Conservation (phyloP, 2,329 filamentous ascomycete species). For the Graphilbum fragrans region DNA sequence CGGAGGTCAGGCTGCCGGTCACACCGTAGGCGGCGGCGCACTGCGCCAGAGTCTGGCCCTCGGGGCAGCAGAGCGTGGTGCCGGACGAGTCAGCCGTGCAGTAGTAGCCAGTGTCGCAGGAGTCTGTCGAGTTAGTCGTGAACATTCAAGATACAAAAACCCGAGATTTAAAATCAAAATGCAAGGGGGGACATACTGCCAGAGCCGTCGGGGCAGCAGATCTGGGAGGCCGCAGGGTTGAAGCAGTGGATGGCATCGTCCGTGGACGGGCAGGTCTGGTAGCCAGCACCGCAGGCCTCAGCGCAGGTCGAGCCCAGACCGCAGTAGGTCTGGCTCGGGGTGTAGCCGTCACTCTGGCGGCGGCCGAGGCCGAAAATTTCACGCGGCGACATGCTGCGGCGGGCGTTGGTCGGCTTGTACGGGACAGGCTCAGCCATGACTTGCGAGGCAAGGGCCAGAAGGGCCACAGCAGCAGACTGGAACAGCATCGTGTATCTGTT, state of each 20-base stretch:
- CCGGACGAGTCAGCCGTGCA: constrained; percentile 37
- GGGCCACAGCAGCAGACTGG: constrained; percentile 29
- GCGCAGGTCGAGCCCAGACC: constrained; percentile 37
- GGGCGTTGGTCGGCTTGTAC: constrained; percentile 18
- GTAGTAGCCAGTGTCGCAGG: constrained; percentile 49
- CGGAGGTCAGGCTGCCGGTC: constrained; percentile 34
- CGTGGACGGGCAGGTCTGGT: constrained; percentile 34
- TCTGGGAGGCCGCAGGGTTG: constrained; percentile 36
- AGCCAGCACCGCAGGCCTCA: constrained; percentile 40
- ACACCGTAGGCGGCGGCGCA: constrained; percentile 40
- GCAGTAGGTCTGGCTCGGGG: constrained; percentile 35
- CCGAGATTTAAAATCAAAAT: not conserved
- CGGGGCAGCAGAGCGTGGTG: constrained; percentile 49
- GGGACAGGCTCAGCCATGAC: constrained; percentile 20
- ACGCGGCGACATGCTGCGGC: constrained; percentile 22
- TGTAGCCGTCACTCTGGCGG: constrained; percentile 34
- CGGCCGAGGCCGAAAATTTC: constrained; percentile 28
- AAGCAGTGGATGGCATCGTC: constrained; percentile 45
- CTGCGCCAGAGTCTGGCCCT: constrained; percentile 36
- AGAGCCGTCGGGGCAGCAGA: constrained; percentile 42
- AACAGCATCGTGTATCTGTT: constrained; percentile 26
- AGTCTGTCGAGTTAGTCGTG: constrained; percentile 27
- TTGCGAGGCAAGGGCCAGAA: constrained; percentile 25
- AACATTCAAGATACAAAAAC: not conserved
- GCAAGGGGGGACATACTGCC: constrained; percentile 36